A percentile compares a stretch with the other conserved stretches of the same genome.
phyloP scores from a whole-genome alignment of 345 rosid species.

The Leavenworthia alabamica region DNA sequence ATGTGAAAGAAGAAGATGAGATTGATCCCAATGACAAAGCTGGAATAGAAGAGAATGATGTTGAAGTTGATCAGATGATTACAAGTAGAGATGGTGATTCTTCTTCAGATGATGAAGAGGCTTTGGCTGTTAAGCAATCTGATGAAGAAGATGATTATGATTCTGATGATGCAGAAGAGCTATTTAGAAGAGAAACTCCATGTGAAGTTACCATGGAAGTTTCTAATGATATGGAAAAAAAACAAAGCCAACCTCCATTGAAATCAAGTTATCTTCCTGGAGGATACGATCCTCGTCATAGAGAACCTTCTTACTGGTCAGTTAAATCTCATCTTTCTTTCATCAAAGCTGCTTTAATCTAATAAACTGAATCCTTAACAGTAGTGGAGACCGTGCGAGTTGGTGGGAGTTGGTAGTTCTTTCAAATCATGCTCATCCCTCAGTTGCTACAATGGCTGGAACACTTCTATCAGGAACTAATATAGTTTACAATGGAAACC shows the following conservation, averaged over 20 bases:
- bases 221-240: slow-evolving; percentile 31
- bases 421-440: slow-evolving; percentile 84
- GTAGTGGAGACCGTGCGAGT: slow-evolving; percentile 74
- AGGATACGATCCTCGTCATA: slow-evolving; percentile 86
- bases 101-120: slow-evolving; percentile 60
- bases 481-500: slow-evolving; percentile 90
- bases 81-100: slow-evolving; percentile 36
- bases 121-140: slow-evolving; percentile 33
- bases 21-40: no score
- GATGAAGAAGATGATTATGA: slow-evolving; percentile 48
- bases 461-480: slow-evolving; percentile 83
- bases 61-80: background rate
- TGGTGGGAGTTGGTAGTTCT: slow-evolving; percentile 96
- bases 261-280: slow-evolving; percentile 52
- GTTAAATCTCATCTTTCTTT: slow-evolving; percentile 8
- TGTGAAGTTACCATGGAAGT: slow-evolving; percentile 23
- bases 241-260: slow-evolving; percentile 25
- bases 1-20: no score
- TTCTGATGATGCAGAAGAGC: slow-evolving; percentile 49
- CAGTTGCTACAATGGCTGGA: slow-evolving; percentile 95
- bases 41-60: no score
- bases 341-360: background rate
- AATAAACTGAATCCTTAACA: slow-evolving; percentile 22
- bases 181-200: slow-evolving; percentile 33
- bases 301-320: slow-evolving; percentile 92